Base-by-base conservation (phyloP, 2,329 filamentous ascomycete species). In the Pseudopyrenochaeta lycopersici region DNA sequence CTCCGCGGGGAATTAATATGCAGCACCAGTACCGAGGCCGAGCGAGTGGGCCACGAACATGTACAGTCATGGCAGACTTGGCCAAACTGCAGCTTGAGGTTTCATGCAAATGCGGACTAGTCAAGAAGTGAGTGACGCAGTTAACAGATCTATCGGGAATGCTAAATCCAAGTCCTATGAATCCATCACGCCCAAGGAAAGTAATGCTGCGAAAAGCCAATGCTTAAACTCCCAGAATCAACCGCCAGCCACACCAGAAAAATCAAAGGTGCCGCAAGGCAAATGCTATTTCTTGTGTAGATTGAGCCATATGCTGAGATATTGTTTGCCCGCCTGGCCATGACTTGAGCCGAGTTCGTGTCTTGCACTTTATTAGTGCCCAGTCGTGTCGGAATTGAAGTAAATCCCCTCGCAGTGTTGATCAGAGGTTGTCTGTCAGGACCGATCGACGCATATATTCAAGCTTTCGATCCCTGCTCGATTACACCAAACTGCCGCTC, bases 121-220 rank as follows among this genome's bases (percentile, higher is more conserved):
- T n/a, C 40, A 49, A 46, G 42, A 12, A 29, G 40, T 4, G 11
- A 29, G 32, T 49, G 40, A 62, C 63, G 60, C 61, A 62, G 56
- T 57, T 60, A 60, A 62, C 57, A 64, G 61, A 64, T 70, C 67
- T 68, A 71, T 71, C 61, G 61, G 58, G 55, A 66, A 67, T 64
- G 63, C 59, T 58, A 62, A 67, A 46, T 55, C 53, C 61, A 61
- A 55, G 49, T 54, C 63, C 59, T 54, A 58, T 58, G 56, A 60
- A 50, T 56, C 60, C 58, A 61, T 60, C 57, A 53, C 67, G 68
- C 65, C 66, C 59, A 71, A 70, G 63, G 66, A 72, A 62, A 64
- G 53, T 51, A 54, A 58, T 60, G 60, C 61, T 64, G 62, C 64
- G 60, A 50, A 58, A 64, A 52, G 43, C 58, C 56, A 60, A 49